These are phyloP conservation scores for Coprinellus aureogranulatus DNA, from an alignment of 768 basidiomycete species.

Conservation along the genomic window DNA sequence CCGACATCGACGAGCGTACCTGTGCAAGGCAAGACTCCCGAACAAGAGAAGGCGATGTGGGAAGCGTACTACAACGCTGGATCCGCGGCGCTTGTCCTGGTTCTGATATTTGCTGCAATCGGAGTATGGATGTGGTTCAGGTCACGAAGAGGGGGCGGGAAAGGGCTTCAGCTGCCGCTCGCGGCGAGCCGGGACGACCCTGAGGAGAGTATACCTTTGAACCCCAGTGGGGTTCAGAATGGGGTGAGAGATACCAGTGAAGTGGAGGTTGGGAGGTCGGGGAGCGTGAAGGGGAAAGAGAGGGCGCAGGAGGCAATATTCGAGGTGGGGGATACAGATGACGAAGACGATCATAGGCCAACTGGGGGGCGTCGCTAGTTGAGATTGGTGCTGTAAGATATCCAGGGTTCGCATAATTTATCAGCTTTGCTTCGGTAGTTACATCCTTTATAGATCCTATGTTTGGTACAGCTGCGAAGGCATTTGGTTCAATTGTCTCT, in stretches of 20 bases:
- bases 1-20: conserved; percentile 25
- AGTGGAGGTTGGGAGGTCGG: conserved; percentile 39
- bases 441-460: neutral
- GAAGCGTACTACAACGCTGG: conserved; percentile 97
- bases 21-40: conserved; percentile 55
- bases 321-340: conserved; percentile 58
- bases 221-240: conserved; percentile 20
- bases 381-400: neutral
- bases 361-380: neutral
- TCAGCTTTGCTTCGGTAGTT: neutral
- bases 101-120: conserved; percentile 66
- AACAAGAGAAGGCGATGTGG: conserved; percentile 87
- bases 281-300: conserved; percentile 47
- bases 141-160: conserved; percentile 36
- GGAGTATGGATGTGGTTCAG: conserved; percentile 83
- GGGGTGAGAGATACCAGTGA: conserved; percentile 18
- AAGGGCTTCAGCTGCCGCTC: conserved; percentile 37
- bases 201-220: conserved; percentile 76
- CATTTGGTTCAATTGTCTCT: neutral
- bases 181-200: conserved; percentile 16
- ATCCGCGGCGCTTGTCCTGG: conserved; percentile 78
- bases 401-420: neutral
- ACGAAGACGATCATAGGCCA: conserved; percentile 29
- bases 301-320: conserved; percentile 45
- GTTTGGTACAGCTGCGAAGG: no score